Evolutionary conservation across 345 rosid species (phyloP), one percentile per base, ranked within the genome.

Genomic region (Heritiera littoralis): DNA sequence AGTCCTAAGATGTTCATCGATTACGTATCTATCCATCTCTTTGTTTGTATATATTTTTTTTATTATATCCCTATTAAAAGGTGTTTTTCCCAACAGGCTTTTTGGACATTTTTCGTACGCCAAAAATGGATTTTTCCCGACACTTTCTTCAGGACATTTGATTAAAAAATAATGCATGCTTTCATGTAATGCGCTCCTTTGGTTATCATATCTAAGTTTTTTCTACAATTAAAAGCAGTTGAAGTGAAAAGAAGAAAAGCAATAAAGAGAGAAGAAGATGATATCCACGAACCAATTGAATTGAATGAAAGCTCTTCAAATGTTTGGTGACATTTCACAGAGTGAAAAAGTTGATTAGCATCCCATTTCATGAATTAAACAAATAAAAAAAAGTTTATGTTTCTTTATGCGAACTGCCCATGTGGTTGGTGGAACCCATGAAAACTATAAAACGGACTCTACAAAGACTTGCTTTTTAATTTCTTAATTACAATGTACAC

Each of bases 351-450:
- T 68, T 73, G 73, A 63, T 69, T 35, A 74, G 76, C 77, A 54
- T 56, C 66, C 18, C 4, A 18, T 65, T 51, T 12, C 55, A 68
- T 11, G 23, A 67, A n/a, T 75, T 81, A 81, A 80, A 81, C 66
- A 83, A 76, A 51, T 14, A 76, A 79, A 73, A 70, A 30, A 13
- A 35, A 3, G 38, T 35, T 35, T 30, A 63, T 65, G 75, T 32
- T 79, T 80, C 85, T 86, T 86, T 87, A 78, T 85, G 84, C 67
- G 78, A 83, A 81, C 80, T 67, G 45, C 86, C 89, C 92, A 84
- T 87, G 89, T 89, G 92, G 85, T 35, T 54, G 78, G 74, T 59
- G 90, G 90, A 74, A 74, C 84, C 90, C 79, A 80, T 9, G 72
- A 84, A 78, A 84, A 78, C 84, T 41, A 77, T 38, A 46, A 85